Percentiles rank a stretch among this genome's conserved stretches.
These are phyloP conservation scores for Alternaria incomplexa DNA, from an alignment of 2,329 filamentous ascomycete species.

Conservation along the genomic window DNA sequence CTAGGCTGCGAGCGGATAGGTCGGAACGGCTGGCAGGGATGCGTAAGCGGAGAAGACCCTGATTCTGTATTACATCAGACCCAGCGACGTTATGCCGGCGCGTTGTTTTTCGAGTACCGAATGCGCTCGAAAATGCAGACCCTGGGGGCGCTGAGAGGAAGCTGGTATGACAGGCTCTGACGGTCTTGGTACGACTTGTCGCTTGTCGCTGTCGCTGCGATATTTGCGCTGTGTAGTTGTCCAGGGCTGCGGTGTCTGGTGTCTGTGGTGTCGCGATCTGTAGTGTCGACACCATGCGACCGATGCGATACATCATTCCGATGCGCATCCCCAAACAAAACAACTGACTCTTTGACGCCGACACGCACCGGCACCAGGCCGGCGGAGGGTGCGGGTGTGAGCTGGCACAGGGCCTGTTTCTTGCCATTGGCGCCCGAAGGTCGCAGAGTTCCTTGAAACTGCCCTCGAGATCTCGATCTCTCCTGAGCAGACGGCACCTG, in stretches of 20 bases:
- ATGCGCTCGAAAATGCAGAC: constrained; percentile 6
- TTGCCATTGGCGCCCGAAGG: constrained; percentile 16
- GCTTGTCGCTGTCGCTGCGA: background rate
- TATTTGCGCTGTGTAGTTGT: background rate
- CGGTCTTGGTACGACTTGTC: background rate
- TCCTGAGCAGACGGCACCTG: constrained; percentile 12
- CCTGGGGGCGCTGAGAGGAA: background rate
- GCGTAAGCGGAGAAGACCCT: constrained; percentile 23
- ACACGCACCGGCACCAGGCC: background rate
- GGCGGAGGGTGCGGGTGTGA: constrained; percentile 11
- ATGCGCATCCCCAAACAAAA: background rate
- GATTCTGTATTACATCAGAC: constrained; percentile 32
- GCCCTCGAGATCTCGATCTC: constrained; percentile 18
- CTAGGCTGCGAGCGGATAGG: constrained; percentile 1
- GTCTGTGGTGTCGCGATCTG: background rate
- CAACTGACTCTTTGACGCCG: background rate
- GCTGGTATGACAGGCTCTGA: background rate
- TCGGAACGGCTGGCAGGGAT: constrained; percentile 10
- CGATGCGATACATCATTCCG: background rate
- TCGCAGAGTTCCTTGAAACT: constrained; percentile 3
- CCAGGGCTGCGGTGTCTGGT: background rate
- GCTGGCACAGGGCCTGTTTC: constrained; percentile 12
- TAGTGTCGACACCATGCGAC: background rate
- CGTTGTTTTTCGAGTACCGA: constrained; percentile 18
- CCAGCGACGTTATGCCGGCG: constrained; percentile 20